These are phyloP conservation scores for Funneliformis caledonium DNA, from an alignment of 371 early-diverging fungal genomes.

Conservation along the genomic window DNA sequence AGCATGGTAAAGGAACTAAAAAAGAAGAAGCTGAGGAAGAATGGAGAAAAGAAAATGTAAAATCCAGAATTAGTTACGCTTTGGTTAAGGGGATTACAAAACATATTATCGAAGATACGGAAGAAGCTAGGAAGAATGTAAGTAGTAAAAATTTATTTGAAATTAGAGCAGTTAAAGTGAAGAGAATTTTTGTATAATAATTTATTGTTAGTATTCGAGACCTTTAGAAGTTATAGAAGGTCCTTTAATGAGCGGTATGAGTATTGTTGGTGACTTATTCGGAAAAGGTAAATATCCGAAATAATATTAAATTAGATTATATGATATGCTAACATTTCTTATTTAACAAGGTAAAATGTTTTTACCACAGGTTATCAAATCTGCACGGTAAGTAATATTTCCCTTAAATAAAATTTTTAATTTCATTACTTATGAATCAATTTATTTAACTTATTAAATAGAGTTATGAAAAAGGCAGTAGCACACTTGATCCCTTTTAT, in stretches of 20 bases:
- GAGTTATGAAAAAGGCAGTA: constrained; percentile 92
- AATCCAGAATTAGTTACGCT: constrained; percentile 77
- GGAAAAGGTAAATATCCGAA: constrained; percentile 54
- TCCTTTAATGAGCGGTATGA: constrained; percentile 94
- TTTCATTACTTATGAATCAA: constrained; percentile 24
- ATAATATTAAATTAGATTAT: neutral
- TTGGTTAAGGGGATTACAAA: constrained; percentile 93
- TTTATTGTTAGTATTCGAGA: constrained; percentile 66
- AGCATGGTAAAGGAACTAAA: constrained; percentile 74
- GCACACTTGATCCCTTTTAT: constrained; percentile 93
- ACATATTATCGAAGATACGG: constrained; percentile 89
- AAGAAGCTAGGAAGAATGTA: constrained; percentile 75
- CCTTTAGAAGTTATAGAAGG: constrained; percentile 94
- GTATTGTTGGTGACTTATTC: constrained; percentile 90
- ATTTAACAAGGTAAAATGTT: constrained; percentile 85
- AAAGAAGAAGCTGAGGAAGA: constrained; percentile 81
- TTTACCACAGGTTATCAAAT: constrained; percentile 95
- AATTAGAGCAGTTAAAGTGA: neutral
- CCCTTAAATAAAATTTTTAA: neutral
- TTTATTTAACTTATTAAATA: constrained; percentile 9
- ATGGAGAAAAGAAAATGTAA: constrained; percentile 82
- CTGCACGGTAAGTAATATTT: constrained; percentile 63
- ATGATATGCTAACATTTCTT: neutral
- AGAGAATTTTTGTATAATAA: neutral
- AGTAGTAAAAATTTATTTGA: constrained; percentile 2